Conservation (phyloP, 768 basidiomycete genomes). For the Pilatotrama ljubarskyi region DNA sequence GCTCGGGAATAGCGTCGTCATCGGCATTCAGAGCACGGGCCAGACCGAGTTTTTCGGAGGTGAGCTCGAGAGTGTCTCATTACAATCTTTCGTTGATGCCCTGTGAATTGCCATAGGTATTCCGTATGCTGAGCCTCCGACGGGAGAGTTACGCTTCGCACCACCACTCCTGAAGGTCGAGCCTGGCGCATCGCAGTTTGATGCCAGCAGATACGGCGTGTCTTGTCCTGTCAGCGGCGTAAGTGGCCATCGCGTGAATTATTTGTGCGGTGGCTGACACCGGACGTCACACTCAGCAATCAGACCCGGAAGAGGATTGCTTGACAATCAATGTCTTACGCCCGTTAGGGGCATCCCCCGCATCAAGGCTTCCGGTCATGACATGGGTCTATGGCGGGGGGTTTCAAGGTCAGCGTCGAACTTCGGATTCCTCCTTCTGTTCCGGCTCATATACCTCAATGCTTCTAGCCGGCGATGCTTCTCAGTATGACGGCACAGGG, state of each 20-base stretch:
- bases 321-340: conserved; percentile 48
- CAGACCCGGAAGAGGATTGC: conserved; percentile 42
- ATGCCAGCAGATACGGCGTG: conserved; percentile 31
- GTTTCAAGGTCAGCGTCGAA: conserved; percentile 25
- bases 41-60: conserved; percentile 36
- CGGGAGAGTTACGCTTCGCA: conserved; percentile 31
- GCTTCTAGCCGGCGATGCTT: conserved; percentile 1
- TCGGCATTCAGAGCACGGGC: conserved; percentile 21
- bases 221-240: conserved; percentile 28
- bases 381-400: conserved; percentile 47
- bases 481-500: conserved; percentile 3
- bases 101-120: conserved; percentile 26
- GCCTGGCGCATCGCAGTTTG: conserved; percentile 9
- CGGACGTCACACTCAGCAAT: neutral
- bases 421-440: neutral
- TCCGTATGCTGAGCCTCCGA: conserved; percentile 37
- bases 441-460: no score
- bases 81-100: neutral
- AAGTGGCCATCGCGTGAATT: no score
- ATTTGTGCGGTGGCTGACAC: no score
- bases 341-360: conserved; percentile 34
- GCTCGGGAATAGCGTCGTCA: conserved; percentile 27
- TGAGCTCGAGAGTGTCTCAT: neutral
- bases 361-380: conserved; percentile 42
- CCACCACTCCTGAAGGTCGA: conserved; percentile 26